A percentile compares a stretch with the other conserved stretches of the same genome.
Conservation (phyloP, 2,329 filamentous ascomycete species). For the Harringtonia aguacate region DNA sequence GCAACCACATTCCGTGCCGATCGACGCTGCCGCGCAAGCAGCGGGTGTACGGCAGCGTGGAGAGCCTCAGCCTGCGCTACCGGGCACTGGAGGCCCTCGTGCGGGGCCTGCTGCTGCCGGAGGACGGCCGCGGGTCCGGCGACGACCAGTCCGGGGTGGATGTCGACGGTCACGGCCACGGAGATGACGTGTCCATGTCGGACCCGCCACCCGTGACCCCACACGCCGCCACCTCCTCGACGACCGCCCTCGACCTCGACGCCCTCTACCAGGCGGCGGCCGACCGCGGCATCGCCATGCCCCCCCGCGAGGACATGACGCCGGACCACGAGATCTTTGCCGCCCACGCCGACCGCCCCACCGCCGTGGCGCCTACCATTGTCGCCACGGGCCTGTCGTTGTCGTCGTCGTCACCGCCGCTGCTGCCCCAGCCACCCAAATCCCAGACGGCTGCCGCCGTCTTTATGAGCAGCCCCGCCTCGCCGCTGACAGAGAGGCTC, state of each 20-base stretch:
- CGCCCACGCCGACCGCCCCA: not conserved
- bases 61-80: conserved; percentile 27
- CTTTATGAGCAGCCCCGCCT: not conserved
- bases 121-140: conserved; percentile 13
- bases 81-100: conserved; percentile 31
- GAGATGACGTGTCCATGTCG: not conserved
- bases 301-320: conserved; percentile 11
- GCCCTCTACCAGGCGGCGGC: conserved; percentile 9
- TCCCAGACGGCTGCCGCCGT: not conserved
- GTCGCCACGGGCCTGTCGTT: conserved; percentile 2
- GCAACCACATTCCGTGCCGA: conserved; percentile 27
- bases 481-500: conserved; percentile 8
- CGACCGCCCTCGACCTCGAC: conserved; percentile 10
- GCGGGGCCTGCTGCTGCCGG: conserved; percentile 27
- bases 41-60: conserved; percentile 29
- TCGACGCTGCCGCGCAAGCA: conserved; percentile 33
- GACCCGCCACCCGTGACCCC: not conserved
- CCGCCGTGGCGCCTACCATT: conserved; percentile 1
- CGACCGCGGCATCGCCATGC: conserved; percentile 10
- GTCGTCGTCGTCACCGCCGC: not conserved
- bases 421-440: not conserved
- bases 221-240: no score
- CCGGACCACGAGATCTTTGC: conserved; percentile 9
- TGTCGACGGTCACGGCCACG: not conserved
- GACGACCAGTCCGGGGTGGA: no score